Percentiles rank a stretch among this genome's conserved stretches.
These are phyloP conservation scores for Talaromyces sp. DNA, from an alignment of 2,329 filamentous ascomycete genomes.

Conservation along the genomic window DNA sequence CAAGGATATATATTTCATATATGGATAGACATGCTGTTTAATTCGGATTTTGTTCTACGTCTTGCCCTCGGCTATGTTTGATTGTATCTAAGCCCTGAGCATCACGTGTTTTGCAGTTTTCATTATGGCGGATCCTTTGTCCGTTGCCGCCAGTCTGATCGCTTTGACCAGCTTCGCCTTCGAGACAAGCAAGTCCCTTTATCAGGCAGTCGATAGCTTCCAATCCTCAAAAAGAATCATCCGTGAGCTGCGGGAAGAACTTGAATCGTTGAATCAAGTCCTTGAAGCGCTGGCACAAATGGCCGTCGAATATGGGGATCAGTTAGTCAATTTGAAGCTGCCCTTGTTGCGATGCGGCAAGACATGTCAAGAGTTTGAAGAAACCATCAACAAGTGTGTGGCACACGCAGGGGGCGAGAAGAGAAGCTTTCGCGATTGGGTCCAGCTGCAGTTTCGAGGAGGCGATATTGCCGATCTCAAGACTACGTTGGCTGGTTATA, in stretches of 20 bases:
- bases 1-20: too few species aligned
- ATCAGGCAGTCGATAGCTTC: not conserved
- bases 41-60: too few species aligned
- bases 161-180: not conserved
- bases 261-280: not conserved
- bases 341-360: slow-evolving; percentile 34
- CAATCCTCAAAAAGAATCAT: not conserved
- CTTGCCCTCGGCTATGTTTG: too few species aligned
- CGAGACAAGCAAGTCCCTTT: not conserved
- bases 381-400: slow-evolving; percentile 23
- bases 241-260: not conserved
- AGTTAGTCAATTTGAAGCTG: slow-evolving; percentile 23
- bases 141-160: slow-evolving; percentile 16
- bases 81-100: too few species aligned
- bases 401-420: slow-evolving; percentile 28
- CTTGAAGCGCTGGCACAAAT: not conserved
- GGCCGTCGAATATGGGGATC: not conserved
- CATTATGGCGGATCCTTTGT: slow-evolving; percentile 29
- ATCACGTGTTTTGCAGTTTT: too few species aligned
- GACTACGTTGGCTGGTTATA: slow-evolving; percentile 35
- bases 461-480: slow-evolving; percentile 39
- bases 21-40: too few species aligned
- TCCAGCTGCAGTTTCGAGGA: slow-evolving; percentile 39
- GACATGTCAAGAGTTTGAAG: slow-evolving; percentile 35
- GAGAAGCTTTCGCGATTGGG: slow-evolving; percentile 34